These are phyloP conservation scores for Sphaerulina musiva DNA, from an alignment of 2,329 filamentous ascomycete species.

Conservation along the genomic window DNA sequence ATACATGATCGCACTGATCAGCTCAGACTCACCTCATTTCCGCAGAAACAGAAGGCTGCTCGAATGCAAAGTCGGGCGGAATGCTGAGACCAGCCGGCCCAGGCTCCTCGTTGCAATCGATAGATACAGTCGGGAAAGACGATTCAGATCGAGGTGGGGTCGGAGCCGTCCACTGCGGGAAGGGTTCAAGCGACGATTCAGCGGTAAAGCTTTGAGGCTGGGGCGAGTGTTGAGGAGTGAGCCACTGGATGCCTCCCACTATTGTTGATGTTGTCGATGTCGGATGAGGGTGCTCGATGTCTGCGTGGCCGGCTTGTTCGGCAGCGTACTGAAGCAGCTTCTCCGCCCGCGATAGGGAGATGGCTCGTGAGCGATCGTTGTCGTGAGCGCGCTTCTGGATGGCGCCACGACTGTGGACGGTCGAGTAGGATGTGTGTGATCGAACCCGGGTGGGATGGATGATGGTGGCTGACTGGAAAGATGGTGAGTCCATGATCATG, in stretches of 20 bases:
- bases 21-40: slow-evolving; percentile 32
- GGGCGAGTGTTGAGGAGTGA: slow-evolving; percentile 31
- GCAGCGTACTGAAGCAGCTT: slow-evolving; percentile 27
- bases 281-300: slow-evolving; percentile 13
- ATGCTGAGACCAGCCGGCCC: slow-evolving; percentile 20
- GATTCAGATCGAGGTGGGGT: slow-evolving; percentile 33
- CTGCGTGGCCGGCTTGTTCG: slow-evolving; percentile 19
- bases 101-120: slow-evolving; percentile 28
- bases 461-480: slow-evolving; percentile 24
- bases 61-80: slow-evolving; percentile 25
- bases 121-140: slow-evolving; percentile 27
- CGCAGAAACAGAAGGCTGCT: slow-evolving; percentile 25
- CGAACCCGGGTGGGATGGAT: slow-evolving; percentile 18
- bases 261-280: slow-evolving; percentile 3
- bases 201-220: slow-evolving; percentile 25
- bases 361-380: slow-evolving; percentile 26
- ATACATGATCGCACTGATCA: slow-evolving; percentile 3
- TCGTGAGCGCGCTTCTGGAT: slow-evolving; percentile 26
- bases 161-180: slow-evolving; percentile 30
- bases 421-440: slow-evolving; percentile 25
- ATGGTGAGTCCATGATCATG: slow-evolving; percentile 32
- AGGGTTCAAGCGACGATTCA: slow-evolving; percentile 25
- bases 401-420: slow-evolving; percentile 26
- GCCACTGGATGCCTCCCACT: slow-evolving; percentile 24
- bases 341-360: slow-evolving; percentile 28